phyloP scores from a whole-genome alignment of 176 grass and related monocot genomes.

The Bromus sterilis region DNA sequence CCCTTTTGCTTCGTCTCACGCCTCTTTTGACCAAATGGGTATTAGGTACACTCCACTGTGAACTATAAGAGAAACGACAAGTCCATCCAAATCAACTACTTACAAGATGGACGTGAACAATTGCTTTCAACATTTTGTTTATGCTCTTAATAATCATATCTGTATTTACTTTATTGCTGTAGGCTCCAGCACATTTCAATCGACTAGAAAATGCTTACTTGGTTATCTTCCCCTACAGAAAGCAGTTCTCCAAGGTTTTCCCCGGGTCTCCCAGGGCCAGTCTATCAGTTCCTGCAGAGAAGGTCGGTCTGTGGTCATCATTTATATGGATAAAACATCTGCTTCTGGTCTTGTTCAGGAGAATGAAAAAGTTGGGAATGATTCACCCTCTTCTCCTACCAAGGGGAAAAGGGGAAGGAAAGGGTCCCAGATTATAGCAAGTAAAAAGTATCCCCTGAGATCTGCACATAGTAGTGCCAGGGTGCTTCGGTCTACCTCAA shows the following conservation, averaged over 20 bases:
- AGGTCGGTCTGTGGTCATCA: conserved; percentile 2
- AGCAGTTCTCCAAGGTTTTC: not conserved
- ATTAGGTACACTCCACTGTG: not conserved
- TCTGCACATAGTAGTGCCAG: conserved; percentile 43
- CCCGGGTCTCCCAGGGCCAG: not conserved
- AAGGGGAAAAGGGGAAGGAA: conserved; percentile 27
- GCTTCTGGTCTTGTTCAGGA: not conserved
- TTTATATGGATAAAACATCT: conserved; percentile 9
- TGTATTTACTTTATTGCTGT: conserved; percentile 13
- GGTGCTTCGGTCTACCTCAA: conserved; percentile 60
- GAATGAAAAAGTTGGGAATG: not conserved
- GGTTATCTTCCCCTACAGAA: not conserved
- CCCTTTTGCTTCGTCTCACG: not conserved
- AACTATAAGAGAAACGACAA: conserved; percentile 1
- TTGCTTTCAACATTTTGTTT: not conserved
- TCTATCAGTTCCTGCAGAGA: not conserved
- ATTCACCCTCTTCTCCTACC: not conserved
- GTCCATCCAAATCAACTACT: conserved; percentile 7
- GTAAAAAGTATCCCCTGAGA: conserved; percentile 52
- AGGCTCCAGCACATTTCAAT: conserved; percentile 11
- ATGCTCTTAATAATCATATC: not conserved
- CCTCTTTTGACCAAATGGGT: not conserved
- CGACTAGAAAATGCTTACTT: not conserved
- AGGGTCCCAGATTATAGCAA: conserved; percentile 26
- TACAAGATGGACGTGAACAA: not conserved